Evolutionary conservation across 192 early-diverging fungal species (phyloP).

Genomic region (Podila epigama): DNA sequence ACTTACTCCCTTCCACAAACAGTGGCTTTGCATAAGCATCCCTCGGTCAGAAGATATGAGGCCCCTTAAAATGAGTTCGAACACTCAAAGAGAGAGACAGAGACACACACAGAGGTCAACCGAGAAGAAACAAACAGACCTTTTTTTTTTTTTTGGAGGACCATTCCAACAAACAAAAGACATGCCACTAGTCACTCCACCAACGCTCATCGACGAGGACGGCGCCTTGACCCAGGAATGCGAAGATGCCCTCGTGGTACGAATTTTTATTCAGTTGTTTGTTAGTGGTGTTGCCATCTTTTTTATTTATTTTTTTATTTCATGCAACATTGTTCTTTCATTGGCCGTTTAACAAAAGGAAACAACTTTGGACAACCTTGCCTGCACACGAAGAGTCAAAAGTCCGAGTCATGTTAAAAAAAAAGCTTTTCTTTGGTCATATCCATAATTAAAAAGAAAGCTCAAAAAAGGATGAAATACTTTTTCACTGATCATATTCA

Average conservation of each 20-base stretch:
- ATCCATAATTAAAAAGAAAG: neutral
- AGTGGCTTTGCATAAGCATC: no score
- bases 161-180: neutral
- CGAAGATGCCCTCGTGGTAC: constrained; percentile 39
- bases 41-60: neutral
- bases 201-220: constrained; percentile 37
- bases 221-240: constrained; percentile 40
- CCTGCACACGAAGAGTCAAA: no score
- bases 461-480: neutral
- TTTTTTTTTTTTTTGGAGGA: neutral
- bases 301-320: no score
- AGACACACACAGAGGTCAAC: no score
- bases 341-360: no score
- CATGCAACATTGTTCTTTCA: no score
- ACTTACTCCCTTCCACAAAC: neutral
- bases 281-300: no score
- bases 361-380: no score
- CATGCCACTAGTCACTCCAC: constrained; percentile 42
- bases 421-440: neutral
- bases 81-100: no score
- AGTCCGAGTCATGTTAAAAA: no score
- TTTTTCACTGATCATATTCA: neutral
- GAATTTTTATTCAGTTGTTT: neutral
- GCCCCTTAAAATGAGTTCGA: no score
- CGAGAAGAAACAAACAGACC: neutral